Evolutionary conservation across 441 rosid species (phyloP), one percentile per base, ranked within the genome.

Genomic region (Monsonia emarginata): DNA sequence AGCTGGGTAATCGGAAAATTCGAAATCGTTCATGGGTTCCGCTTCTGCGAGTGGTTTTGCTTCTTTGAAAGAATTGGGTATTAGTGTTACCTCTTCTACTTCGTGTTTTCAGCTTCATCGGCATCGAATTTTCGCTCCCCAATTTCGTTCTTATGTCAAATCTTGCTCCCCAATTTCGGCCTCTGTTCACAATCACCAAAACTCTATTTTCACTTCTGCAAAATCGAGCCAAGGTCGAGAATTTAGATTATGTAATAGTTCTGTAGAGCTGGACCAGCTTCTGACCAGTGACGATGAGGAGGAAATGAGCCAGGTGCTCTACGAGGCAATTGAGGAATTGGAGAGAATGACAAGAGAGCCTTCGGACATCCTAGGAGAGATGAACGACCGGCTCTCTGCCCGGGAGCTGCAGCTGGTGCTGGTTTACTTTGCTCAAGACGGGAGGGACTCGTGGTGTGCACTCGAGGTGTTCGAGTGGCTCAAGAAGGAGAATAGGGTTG

Each of bases 401-500:
- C 77, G 89, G 69, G 96, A 92, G 27, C 68, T 92, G 44, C 98
- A 88, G 8, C 67, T 92, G 24, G 94, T 92, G 68, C 73, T 92
- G 14, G 98, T 92, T 10, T 92, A 92, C 74, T 92, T 92, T 71
- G 82, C 98, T 40, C 98, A 88, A 63, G 94, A 92, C 73, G 98
- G 96, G 61, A 85, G 95, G 64, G 98, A 92, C 46, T 89, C 96
- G 0, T 90, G 96, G 98, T 89, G 96, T 66, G 89, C 96, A 0
- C 91, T 92, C 2, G 98, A 92, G 79, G 96, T 92, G 14, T 92
- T 92, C 61, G 98, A 92, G 71, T 92, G 98, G 96, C 71, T 92
- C 42, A 84, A 78, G 40, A 89, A 87, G 78, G 96, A 87, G 72
- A 81, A 89, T 48, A 79, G 83, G 52, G 96, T 92, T 1, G 98